A percentile compares a stretch with the other conserved stretches of the same genome.
Evolutionary conservation across 139 green algal genomes (phyloP).

Genomic region (Penium margaritaceum): DNA sequence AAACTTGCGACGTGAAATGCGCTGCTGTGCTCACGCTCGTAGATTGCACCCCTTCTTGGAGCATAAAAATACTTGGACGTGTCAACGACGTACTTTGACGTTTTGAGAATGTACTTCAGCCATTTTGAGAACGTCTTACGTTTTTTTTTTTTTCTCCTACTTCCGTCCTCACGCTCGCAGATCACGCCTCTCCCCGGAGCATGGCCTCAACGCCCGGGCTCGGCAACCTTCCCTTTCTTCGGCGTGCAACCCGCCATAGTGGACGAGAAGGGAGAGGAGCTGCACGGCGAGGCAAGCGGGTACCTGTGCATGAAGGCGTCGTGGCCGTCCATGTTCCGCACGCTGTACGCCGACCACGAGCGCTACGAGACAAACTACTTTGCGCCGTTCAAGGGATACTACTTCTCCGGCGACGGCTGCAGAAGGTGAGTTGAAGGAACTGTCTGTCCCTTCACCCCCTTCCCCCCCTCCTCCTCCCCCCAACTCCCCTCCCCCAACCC

Average conservation of each 20-base stretch:
- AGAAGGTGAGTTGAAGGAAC: too few relatives aligned
- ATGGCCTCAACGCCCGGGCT: neutral
- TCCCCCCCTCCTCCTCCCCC: too few relatives aligned
- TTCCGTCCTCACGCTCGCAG: neutral
- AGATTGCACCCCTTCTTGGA: too few relatives aligned
- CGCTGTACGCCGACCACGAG: slow-evolving; percentile 73
- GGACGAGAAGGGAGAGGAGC: slow-evolving; percentile 67
- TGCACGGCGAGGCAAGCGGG: slow-evolving; percentile 57
- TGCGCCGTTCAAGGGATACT: slow-evolving; percentile 64
- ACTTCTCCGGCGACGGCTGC: slow-evolving; percentile 72
- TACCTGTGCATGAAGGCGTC: slow-evolving; percentile 51
- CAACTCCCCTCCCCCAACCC: too few relatives aligned
- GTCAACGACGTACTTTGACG: neutral
- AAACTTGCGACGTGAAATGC: too few relatives aligned
- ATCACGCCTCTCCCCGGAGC: slow-evolving; percentile 1
- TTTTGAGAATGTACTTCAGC: neutral
- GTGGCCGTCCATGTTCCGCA: slow-evolving; percentile 64
- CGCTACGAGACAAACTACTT: slow-evolving; percentile 78
- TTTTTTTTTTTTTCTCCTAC: slow-evolving; percentile 4
- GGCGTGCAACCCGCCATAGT: slow-evolving; percentile 77
- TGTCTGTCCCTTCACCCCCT: too few relatives aligned
- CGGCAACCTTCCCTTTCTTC: slow-evolving; percentile 81
- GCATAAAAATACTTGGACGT: too few relatives aligned
- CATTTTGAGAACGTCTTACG: neutral
- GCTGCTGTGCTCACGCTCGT: too few relatives aligned